Conservation (phyloP, 2,329 filamentous ascomycete genomes). For the Monosporascus sp. region DNA sequence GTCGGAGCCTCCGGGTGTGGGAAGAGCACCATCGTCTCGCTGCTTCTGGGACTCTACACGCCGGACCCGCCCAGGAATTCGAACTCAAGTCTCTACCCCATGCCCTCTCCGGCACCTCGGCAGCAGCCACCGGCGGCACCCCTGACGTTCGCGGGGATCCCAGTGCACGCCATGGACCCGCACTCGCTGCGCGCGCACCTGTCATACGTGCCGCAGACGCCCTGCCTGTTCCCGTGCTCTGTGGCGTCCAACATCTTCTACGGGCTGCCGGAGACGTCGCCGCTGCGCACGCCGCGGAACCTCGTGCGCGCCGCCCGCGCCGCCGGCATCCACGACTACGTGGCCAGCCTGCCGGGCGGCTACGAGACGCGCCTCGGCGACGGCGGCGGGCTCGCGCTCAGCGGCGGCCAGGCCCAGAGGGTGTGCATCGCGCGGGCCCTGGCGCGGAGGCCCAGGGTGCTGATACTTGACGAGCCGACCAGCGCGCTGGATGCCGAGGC, state of each 20-base stretch:
- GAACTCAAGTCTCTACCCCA: neutral
- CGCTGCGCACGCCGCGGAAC: constrained; percentile 38
- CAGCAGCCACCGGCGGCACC: constrained; percentile 21
- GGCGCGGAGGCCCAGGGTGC: constrained; percentile 61
- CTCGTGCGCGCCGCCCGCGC: constrained; percentile 48
- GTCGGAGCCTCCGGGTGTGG: constrained; percentile 85
- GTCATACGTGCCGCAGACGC: constrained; percentile 64
- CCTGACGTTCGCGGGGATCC: constrained; percentile 53
- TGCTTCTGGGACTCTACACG: constrained; percentile 68
- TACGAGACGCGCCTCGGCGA: constrained; percentile 74
- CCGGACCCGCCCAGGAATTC: constrained; percentile 21
- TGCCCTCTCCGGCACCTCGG: neutral
- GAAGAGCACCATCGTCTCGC: constrained; percentile 75
- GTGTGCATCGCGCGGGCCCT: constrained; percentile 78
- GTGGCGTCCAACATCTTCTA: constrained; percentile 81
- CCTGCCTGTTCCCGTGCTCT: constrained; percentile 72
- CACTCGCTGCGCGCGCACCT: constrained; percentile 54
- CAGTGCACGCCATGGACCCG: constrained; percentile 56
- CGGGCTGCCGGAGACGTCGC: constrained; percentile 55
- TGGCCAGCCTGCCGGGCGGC: constrained; percentile 62
- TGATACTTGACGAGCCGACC: constrained; percentile 85
- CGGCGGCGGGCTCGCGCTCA: constrained; percentile 61
- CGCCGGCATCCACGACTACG: constrained; percentile 71
- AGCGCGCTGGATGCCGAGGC: constrained; percentile 70
- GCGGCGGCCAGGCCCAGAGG: constrained; percentile 78